These are phyloP conservation scores for Fomitopsis betulina DNA, from an alignment of 1,284 basidiomycete species.

Conservation along the genomic window DNA sequence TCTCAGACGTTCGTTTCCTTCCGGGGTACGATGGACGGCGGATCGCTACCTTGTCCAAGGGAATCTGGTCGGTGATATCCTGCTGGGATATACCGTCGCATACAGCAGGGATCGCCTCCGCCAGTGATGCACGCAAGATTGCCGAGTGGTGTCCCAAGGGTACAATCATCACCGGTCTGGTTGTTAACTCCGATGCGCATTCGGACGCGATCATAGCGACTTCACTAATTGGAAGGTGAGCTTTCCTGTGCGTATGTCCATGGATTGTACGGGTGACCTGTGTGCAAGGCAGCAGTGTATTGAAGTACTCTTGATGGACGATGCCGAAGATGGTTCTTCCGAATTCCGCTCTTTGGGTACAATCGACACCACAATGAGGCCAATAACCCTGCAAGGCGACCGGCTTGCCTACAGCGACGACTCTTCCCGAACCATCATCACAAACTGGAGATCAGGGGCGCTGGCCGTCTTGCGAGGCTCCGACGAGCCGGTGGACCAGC, in stretches of 20 bases:
- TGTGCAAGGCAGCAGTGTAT: conserved; percentile 15
- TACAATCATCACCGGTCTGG: conserved; percentile 44
- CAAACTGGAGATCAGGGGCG: conserved; percentile 45
- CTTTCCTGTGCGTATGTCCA: neutral
- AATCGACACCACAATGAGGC: conserved; percentile 37
- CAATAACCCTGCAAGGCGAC: conserved; percentile 43
- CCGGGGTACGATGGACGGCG: conserved; percentile 37
- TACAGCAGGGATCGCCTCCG: neutral
- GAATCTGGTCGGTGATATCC: conserved; percentile 51
- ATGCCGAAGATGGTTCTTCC: neutral
- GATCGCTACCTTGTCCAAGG: conserved; percentile 49
- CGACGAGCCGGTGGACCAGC: conserved; percentile 24
- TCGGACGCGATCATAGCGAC: conserved; percentile 46
- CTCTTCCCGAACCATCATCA: conserved; percentile 40
- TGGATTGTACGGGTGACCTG: neutral
- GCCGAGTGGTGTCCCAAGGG: conserved; percentile 51
- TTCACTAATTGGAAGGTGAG: conserved; percentile 30
- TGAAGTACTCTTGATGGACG: conserved; percentile 17
- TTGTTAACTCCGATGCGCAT: conserved; percentile 39
- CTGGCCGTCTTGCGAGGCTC: conserved; percentile 42
- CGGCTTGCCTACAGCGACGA: conserved; percentile 51
- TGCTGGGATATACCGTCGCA: conserved; percentile 41
- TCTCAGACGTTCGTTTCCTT: conserved; percentile 50
- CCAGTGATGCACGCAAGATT: conserved; percentile 19
- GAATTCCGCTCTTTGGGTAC: conserved; percentile 14